Conservation (phyloP, 768 basidiomycete species). For the Boletus reticuloceps region DNA sequence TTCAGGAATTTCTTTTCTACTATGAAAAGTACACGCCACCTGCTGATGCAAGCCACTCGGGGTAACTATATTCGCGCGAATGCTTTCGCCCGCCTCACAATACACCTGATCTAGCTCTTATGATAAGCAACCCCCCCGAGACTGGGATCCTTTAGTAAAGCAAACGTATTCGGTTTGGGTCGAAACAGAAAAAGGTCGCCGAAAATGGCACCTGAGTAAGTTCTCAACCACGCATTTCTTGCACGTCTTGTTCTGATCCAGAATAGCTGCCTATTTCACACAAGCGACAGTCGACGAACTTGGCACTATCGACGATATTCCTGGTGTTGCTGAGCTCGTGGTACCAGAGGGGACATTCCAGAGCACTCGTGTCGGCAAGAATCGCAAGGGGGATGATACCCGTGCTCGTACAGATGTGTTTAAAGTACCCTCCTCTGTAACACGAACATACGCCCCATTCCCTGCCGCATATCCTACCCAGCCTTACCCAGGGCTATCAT, state of each 20-base stretch:
- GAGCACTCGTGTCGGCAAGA: constrained; percentile 60
- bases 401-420: constrained; percentile 32
- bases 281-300: constrained; percentile 71
- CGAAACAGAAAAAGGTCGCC: constrained; percentile 56
- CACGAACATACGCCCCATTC: constrained; percentile 44
- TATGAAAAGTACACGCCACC: constrained; percentile 67
- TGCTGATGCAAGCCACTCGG: constrained; percentile 41
- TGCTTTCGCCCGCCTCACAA: constrained; percentile 7
- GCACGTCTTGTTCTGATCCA: constrained; percentile 20
- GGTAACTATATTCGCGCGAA: constrained; percentile 31
- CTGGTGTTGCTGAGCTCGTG: constrained; percentile 52
- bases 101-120: constrained; percentile 27
- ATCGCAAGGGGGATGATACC: constrained; percentile 41
- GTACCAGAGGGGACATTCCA: constrained; percentile 69
- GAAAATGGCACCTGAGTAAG: constrained; percentile 85
- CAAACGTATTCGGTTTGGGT: constrained; percentile 85
- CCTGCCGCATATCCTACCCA: constrained; percentile 33
- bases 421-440: constrained; percentile 29
- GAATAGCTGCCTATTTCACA: constrained; percentile 78
- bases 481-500: constrained; percentile 22
- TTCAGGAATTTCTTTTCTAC: constrained; percentile 81
- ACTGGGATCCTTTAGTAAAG: constrained; percentile 73
- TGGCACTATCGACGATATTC: constrained; percentile 67
- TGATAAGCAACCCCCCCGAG: constrained; percentile 53
- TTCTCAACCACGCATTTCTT: constrained; percentile 7